Evolutionary conservation across 257 asterid species (phyloP).

Genomic region (Solanum etuberosum): DNA sequence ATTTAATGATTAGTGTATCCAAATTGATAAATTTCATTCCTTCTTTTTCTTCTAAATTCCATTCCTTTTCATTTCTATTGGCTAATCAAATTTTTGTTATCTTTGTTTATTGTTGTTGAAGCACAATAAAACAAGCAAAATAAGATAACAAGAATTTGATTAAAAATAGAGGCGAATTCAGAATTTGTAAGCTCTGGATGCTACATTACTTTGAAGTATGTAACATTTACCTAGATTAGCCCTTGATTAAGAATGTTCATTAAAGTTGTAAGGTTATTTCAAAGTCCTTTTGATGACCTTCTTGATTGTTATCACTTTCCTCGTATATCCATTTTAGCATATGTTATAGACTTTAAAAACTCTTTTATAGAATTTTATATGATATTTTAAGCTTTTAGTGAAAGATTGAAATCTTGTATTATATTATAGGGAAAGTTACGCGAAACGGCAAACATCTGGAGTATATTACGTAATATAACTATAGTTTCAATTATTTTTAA

Average conservation of each 20-base stretch:
- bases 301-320: background rate
- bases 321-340: background rate
- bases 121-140: background rate
- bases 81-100: background rate
- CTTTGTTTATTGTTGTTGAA: background rate
- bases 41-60: background rate
- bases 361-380: background rate
- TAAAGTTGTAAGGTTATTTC: too few relatives aligned
- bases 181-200: rapidly evolving
- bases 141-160: background rate
- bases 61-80: background rate
- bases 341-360: too few relatives aligned
- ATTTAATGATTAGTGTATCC: background rate
- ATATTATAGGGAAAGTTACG: too few relatives aligned
- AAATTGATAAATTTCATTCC: background rate
- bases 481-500: background rate
- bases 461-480: too few relatives aligned
- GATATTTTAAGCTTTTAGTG: background rate
- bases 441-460: background rate
- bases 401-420: background rate
- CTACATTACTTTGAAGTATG: too few relatives aligned
- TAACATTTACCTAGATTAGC: too few relatives aligned
- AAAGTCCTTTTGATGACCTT: too few relatives aligned
- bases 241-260: too few relatives aligned
- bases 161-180: too few relatives aligned